phyloP scores from a whole-genome alignment of 2,329 filamentous ascomycete species.

The Trichoderma sp. region DNA sequence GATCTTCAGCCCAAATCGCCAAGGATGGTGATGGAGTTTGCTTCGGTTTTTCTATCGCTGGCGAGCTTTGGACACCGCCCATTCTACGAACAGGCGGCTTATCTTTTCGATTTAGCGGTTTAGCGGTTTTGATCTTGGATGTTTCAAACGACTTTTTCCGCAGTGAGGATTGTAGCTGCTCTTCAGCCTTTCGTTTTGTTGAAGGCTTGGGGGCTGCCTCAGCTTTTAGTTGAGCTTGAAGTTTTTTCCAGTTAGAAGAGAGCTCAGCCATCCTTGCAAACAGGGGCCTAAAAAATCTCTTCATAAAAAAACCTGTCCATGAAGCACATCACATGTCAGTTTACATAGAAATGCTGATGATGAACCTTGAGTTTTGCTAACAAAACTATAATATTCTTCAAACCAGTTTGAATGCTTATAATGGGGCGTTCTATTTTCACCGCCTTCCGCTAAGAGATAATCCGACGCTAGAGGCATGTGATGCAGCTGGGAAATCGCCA shows the following conservation, averaged over 20 bases:
- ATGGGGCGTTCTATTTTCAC: not conserved
- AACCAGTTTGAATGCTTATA: not conserved
- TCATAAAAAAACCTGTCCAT: not conserved
- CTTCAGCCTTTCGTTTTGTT: conserved; percentile 46
- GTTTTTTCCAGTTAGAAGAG: conserved; percentile 76
- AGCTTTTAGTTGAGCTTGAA: conserved; percentile 63
- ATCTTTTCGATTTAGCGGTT: conserved; percentile 12
- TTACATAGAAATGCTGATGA: not conserved
- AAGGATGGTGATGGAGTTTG: conserved; percentile 54
- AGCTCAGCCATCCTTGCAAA: conserved; percentile 44
- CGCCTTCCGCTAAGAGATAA: conserved; percentile 9
- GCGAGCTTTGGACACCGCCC: conserved; percentile 58
- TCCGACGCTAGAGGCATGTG: not conserved
- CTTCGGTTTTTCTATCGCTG: conserved; percentile 40
- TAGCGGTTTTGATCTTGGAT: conserved; percentile 3
- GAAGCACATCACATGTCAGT: not conserved
- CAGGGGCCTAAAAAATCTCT: not conserved
- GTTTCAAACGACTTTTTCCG: conserved; percentile 32
- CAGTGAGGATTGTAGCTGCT: conserved; percentile 32
- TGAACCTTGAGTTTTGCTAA: not conserved
- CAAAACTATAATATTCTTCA: not conserved
- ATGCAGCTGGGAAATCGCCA: not conserved
- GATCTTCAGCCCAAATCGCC: conserved; percentile 61
- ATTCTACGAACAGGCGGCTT: conserved; percentile 41
- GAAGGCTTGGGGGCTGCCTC: conserved; percentile 43